Evolutionary conservation across 495 filamentous ascomycete genomes (phyloP), one percentile per base, ranked within the genome.

Genomic region (Lepraria neglecta): DNA sequence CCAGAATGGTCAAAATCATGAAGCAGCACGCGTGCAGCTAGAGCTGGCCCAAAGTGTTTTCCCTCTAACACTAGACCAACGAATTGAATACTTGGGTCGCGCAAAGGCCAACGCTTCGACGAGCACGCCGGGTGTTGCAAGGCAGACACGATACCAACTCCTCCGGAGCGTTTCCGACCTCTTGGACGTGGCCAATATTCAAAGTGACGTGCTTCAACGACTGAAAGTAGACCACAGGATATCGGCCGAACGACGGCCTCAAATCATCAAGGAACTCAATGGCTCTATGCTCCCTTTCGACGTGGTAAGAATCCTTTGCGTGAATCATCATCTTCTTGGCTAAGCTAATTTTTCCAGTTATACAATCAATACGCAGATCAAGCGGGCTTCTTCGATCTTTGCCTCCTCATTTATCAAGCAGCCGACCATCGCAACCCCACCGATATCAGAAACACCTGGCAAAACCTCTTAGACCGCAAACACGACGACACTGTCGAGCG

Each of bases 181-280:
- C 11, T 83, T 99, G 31, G 95, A 97, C 65, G 82, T 97, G 33
- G 92, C 92, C 21, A 92, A 91, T 65, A 90, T 99, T 63, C 94
- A 99, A 72, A 89, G 95, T 67, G 94, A 97, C 65, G 71, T 97
- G 31, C 75, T 97, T 51, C 87, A 92, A 73, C 80, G 88, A 46
- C 71, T 99, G 47, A 86, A 80, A 70, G 80, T 79, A 42, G 92
- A 97, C 65, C 60, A 71, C 5, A 84, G 94, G 43, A 78, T 96
- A 44, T 66, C 73, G 6, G 69, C 75, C 1, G 82, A 85, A 14
- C 83, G 81, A 59, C 81, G 81, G 62, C 65, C 73, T 6, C 77
- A 84, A 44, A 81, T 96, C 17, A 69, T 88, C 48, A 68, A 75
- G 31, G 76, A 81, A 19, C 77, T 99, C 27, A 83, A 95, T 71